Evolutionary conservation across 2,329 filamentous ascomycete species (phyloP).

Genomic region (Fusarium pseudonygamai): DNA sequence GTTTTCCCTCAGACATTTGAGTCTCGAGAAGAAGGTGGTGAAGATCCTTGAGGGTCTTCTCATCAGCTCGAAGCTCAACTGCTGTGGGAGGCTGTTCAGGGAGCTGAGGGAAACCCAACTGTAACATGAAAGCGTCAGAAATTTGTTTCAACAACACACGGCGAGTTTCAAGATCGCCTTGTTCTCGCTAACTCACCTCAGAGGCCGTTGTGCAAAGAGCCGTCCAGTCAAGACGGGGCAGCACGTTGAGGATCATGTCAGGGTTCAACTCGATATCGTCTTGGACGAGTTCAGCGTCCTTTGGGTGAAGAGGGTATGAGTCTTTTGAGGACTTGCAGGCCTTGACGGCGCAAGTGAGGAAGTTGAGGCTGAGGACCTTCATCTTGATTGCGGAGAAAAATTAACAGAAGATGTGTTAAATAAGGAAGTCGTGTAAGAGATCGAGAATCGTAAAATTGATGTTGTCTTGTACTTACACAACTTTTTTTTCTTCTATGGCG

Average conservation of each 20-base stretch:
- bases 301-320: constrained; percentile 91
- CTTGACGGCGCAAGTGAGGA: constrained; percentile 95
- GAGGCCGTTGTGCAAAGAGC: constrained; percentile 78
- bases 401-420: background rate
- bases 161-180: background rate
- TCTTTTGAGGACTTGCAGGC: constrained; percentile 83
- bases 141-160: background rate
- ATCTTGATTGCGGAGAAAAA: constrained; percentile 57
- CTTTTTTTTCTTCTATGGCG: constrained; percentile 44
- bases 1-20: constrained; percentile 85
- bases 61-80: constrained; percentile 70
- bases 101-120: constrained; percentile 83
- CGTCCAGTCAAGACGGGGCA: constrained; percentile 89
- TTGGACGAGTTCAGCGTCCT: constrained; percentile 89
- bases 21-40: constrained; percentile 89
- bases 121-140: constrained; percentile 9
- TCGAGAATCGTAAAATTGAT: background rate
- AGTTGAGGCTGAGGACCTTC: constrained; percentile 97
- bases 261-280: constrained; percentile 86
- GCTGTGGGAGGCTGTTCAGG: constrained; percentile 70
- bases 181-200: constrained; percentile 67
- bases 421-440: background rate
- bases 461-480: constrained; percentile 43
- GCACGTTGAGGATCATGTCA: constrained; percentile 82
- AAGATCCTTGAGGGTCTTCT: constrained; percentile 78